Base-by-base conservation (phyloP, 805 yeast genomes). In the Clavispora asparagi region DNA sequence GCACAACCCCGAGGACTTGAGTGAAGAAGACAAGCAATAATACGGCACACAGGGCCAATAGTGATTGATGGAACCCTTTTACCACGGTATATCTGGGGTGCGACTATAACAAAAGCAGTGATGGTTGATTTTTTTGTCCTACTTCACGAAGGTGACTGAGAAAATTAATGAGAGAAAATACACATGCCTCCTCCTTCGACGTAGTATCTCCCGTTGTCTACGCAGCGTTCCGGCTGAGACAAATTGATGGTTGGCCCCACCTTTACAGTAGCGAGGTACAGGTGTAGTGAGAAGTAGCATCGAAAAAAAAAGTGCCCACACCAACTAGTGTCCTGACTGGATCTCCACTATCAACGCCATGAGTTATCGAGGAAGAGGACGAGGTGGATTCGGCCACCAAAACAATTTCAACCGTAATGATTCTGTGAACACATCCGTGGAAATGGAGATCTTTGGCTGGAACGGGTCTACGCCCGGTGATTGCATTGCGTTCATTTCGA, bases 381-480 rank as follows among this genome's bases (percentile, higher is more conserved):
- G 54, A 41, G 52, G 56, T 37, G 56, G 56, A 13, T 48, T 29
- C 46, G 44, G 48, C 27, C 48, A 43, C 10, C 39, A 41, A n/a
- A 41, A 38, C 30, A 45, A 32, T 36, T 41, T 11, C 43, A 35
- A 29, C 48, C 41, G 28, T 31, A 42, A 32, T 31, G 30, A 30
- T 8, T n/a, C 28, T 13, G n/a, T 12, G 29, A 27, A 10, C 14
- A 12, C 28, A 4, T 25, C 27, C 19, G 52, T 52, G 31, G 54
- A 50, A 40, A 49, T 52, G 29, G 53, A 52, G 29, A 51, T 52
- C 29, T 14, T 29, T 33, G 88, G 90, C 39, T 90, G 97, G 97
- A 82, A 85, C 49, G 87, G 88, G 49, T 95, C 90, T 1, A 62
- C 85, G 1, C 73, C 75, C 49, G 81, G 76, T 16, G 95, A 89